phyloP scores from a whole-genome alignment of 441 rosid species.

The Arabidopsis hybrid region DNA sequence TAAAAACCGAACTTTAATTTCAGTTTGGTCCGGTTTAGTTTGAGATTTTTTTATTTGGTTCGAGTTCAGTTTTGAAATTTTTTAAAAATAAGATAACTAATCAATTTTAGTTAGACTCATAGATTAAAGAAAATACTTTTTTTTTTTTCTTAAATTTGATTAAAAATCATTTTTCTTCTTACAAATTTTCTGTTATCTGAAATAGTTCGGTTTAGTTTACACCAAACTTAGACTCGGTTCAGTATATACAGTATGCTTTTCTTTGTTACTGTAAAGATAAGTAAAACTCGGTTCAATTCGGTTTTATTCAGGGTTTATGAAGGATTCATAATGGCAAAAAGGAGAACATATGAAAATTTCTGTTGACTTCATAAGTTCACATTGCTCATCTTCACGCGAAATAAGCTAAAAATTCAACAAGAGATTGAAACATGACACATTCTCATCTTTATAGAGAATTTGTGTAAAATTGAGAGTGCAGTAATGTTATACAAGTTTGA shows the following conservation, averaged over 20 bases:
- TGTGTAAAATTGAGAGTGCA: not conserved
- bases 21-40: not conserved
- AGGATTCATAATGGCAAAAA: not conserved
- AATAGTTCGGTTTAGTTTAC: not conserved
- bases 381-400: slow-evolving; percentile 1
- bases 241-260: too few species aligned
- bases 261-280: not conserved
- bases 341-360: not conserved
- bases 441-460: not conserved
- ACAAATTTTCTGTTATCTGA: not conserved
- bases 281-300: not conserved
- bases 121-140: too few species aligned
- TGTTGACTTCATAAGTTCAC: not conserved
- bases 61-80: not conserved
- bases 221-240: not conserved
- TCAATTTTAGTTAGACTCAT: not conserved
- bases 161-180: too few species aligned
- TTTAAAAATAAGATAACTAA: not conserved
- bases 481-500: slow-evolving; percentile 19
- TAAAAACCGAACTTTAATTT: not conserved
- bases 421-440: slow-evolving; percentile 26
- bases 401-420: not conserved
- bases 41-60: too few species aligned
- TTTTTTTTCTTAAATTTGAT: too few species aligned
- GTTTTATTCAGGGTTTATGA: not conserved